Evolutionary conservation across 2,329 filamentous ascomycete species (phyloP).

Genomic region (Claviceps fusiformis): DNA sequence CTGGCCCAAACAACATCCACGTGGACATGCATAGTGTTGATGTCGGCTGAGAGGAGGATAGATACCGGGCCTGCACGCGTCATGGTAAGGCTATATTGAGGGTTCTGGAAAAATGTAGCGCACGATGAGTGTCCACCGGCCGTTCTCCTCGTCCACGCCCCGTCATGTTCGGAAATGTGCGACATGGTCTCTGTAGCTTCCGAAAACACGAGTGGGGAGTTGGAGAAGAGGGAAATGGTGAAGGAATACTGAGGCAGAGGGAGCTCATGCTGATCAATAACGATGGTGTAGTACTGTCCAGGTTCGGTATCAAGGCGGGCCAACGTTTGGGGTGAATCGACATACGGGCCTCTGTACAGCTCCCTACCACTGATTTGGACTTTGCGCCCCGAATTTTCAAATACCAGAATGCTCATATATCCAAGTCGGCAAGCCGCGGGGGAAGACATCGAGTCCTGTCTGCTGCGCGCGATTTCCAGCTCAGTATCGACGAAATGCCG

Average conservation of each 20-base stretch:
- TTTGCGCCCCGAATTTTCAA: slow-evolving; percentile 53
- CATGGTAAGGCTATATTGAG: slow-evolving; percentile 63
- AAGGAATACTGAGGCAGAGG: slow-evolving; percentile 66
- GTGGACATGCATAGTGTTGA: slow-evolving; percentile 61
- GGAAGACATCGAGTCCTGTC: slow-evolving; percentile 26
- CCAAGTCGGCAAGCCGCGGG: slow-evolving; percentile 44
- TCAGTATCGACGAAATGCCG: slow-evolving; percentile 70
- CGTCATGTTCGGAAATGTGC: slow-evolving; percentile 42
- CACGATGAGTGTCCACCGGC: slow-evolving; percentile 76
- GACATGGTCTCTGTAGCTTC: slow-evolving; percentile 47
- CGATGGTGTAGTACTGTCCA: slow-evolving; percentile 39
- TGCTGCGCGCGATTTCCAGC: slow-evolving; percentile 38
- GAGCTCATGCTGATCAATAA: slow-evolving; percentile 67
- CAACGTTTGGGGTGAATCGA: slow-evolving; percentile 87
- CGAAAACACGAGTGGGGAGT: slow-evolving; percentile 43
- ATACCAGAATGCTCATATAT: slow-evolving; percentile 80
- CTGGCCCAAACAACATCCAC: slow-evolving; percentile 71
- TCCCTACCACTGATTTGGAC: slow-evolving; percentile 63
- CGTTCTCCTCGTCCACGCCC: slow-evolving; percentile 63
- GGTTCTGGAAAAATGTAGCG: slow-evolving; percentile 68
- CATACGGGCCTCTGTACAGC: slow-evolving; percentile 66
- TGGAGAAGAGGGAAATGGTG: slow-evolving; percentile 72
- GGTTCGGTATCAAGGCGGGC: slow-evolving; percentile 44
- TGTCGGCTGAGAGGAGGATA: slow-evolving; percentile 57
- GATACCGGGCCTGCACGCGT: slow-evolving; percentile 46